Evolutionary conservation across 257 asterid species (phyloP), one percentile per base, ranked within the genome.

Genomic region (Ilex aquifolium): DNA sequence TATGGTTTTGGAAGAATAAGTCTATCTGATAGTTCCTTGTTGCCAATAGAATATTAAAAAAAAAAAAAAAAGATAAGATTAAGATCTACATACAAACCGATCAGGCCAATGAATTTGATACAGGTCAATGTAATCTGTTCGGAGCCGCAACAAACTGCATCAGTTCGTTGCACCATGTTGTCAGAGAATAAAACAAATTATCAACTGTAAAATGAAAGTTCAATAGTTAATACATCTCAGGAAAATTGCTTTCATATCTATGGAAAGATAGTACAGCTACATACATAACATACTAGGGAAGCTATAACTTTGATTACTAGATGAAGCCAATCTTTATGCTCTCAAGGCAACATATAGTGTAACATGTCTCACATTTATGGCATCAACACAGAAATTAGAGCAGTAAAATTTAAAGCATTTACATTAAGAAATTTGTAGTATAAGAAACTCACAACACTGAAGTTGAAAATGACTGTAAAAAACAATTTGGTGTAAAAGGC

Each of bases 41-140:
- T 21, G 27, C 27, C 27, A 21, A 21, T 21, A 21, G 27, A 21
- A 21, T 21, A 21, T 21, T 0, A 21, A 21, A 21, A 0, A 21
- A 21, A 21, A 21, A 21, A 21, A 21, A 7, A 13, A 62, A 57
- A 13, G 30, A 60, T 10, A 57, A 57, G 64, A 53, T 50, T 42
- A 61, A 64, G 71, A 74, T 72, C 36, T 65, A 61, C 46, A 68
- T 70, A 86, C 98, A 66, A 75, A 91, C 98, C 98, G 93, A 79
- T 91, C 98, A 61, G 98, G 98, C 97, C 98, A 86, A 82, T 88
- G 98, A 81, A 91, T 31, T 79, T 91, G 98, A 76, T 91, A 91
- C 87, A 91, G 70, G 81, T 91, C 98, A 30, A 88, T 82, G 69
- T 81, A 84, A 75, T 91, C 98, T 54, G 79, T 83, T 62, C 73